Percentiles rank a stretch among this genome's conserved stretches.
Conservation (phyloP, 2,329 filamentous ascomycete genomes). For the Aspergillus caelatus region DNA sequence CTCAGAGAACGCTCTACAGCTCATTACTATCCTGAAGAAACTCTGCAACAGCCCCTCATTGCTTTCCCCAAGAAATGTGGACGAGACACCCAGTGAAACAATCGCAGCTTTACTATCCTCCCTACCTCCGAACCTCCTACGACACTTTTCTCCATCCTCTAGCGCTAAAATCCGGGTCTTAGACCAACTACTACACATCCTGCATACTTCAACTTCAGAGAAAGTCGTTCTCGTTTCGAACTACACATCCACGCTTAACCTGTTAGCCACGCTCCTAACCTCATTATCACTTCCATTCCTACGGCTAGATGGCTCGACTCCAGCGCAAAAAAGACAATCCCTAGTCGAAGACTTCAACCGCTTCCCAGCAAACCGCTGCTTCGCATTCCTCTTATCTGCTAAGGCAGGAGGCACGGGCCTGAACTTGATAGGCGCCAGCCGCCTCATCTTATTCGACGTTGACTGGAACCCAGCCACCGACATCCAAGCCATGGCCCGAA, state of each 20-base stretch:
- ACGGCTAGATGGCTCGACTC: conserved; percentile 70
- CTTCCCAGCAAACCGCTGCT: conserved; percentile 56
- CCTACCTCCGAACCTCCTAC: conserved; percentile 59
- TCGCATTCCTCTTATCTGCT: conserved; percentile 72
- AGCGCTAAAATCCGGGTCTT: conserved; percentile 70
- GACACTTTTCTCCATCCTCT: conserved; percentile 56
- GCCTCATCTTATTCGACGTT: conserved; percentile 71
- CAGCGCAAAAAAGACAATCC: conserved; percentile 64
- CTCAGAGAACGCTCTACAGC: conserved; percentile 64
- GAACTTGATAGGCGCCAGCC: conserved; percentile 71
- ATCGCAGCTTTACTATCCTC: conserved; percentile 53
- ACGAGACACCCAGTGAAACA: conserved; percentile 52
- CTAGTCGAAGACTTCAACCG: conserved; percentile 73
- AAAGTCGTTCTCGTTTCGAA: conserved; percentile 78
- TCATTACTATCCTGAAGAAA: conserved; percentile 74
- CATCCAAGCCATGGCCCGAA: conserved; percentile 73
- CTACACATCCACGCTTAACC: conserved; percentile 71
- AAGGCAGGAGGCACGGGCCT: conserved; percentile 72
- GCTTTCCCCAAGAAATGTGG: conserved; percentile 54
- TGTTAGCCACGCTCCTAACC: conserved; percentile 64
- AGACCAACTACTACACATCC: conserved; percentile 64
- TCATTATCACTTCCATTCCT: conserved; percentile 64
- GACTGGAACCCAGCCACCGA: conserved; percentile 78
- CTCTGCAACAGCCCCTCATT: conserved; percentile 72
- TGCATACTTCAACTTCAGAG: conserved; percentile 64